phyloP scores from a whole-genome alignment of 192 early-diverging fungal genomes.

The Coemansia sp. region DNA sequence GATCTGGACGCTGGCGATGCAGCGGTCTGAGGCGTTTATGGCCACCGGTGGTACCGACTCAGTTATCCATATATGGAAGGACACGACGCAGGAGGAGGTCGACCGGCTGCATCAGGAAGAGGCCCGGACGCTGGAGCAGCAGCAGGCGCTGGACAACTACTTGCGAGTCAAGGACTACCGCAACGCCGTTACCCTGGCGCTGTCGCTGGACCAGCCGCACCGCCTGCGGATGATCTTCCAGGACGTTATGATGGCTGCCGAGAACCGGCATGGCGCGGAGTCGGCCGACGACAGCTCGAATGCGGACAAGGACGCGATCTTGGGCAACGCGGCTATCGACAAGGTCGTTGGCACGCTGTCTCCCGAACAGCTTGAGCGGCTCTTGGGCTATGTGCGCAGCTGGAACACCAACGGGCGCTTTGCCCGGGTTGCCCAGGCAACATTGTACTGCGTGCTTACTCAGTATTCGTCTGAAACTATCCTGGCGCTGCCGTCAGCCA shows the following conservation, averaged over 20 bases:
- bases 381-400: constrained; percentile 82
- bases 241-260: constrained; percentile 54
- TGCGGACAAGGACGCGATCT: background rate
- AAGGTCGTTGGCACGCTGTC: constrained; percentile 64
- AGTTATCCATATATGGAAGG: constrained; percentile 88
- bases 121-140: constrained; percentile 67
- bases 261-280: constrained; percentile 27
- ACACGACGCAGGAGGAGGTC: constrained; percentile 82
- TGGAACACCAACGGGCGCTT: constrained; percentile 95
- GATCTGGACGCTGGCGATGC: constrained; percentile 87
- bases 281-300: background rate
- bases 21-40: constrained; percentile 63
- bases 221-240: constrained; percentile 73
- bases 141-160: constrained; percentile 90
- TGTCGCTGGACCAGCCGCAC: constrained; percentile 88
- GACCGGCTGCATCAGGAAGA: constrained; percentile 68
- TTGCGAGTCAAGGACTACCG: constrained; percentile 86
- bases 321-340: constrained; percentile 60
- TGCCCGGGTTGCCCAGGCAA: constrained; percentile 74
- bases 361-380: constrained; percentile 68
- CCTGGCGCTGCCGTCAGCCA: constrained; percentile 73
- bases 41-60: constrained; percentile 94
- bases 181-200: constrained; percentile 83
- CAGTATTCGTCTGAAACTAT: constrained; percentile 65
- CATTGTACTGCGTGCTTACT: constrained; percentile 75